phyloP scores from a whole-genome alignment of 768 basidiomycete genomes.

The Hemileccinum rubropunctum region DNA sequence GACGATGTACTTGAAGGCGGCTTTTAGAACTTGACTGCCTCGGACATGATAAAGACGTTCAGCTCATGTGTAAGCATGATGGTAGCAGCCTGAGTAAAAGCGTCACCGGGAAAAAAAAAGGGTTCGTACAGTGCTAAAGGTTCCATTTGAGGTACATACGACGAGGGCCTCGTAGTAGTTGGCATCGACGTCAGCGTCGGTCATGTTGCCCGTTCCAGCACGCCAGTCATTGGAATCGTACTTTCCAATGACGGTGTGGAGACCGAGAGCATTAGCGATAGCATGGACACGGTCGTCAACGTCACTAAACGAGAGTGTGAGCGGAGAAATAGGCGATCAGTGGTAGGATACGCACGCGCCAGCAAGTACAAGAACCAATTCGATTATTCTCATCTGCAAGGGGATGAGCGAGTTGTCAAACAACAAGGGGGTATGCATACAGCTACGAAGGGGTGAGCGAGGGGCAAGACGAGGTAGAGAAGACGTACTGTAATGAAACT shows the following conservation, averaged over 20 bases:
- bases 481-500: slow-evolving; percentile 67
- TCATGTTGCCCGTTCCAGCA: slow-evolving; percentile 45
- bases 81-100: slow-evolving; percentile 37
- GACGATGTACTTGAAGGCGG: slow-evolving; percentile 47
- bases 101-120: not conserved
- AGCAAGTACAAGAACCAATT: slow-evolving; percentile 53
- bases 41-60: slow-evolving; percentile 59
- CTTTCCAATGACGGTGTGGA: slow-evolving; percentile 73
- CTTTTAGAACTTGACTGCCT: slow-evolving; percentile 52
- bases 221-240: slow-evolving; percentile 76
- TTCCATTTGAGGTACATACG: slow-evolving; percentile 40
- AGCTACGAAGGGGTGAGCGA: slow-evolving; percentile 17
- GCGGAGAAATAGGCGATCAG: not conserved
- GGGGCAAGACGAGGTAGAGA: not conserved
- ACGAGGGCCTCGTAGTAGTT: slow-evolving; percentile 62
- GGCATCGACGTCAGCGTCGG: slow-evolving; percentile 43
- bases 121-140: slow-evolving; percentile 36
- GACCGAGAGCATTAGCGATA: slow-evolving; percentile 63
- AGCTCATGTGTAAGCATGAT: slow-evolving; percentile 60
- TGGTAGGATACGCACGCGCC: slow-evolving; percentile 42
- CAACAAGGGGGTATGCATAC: slow-evolving; percentile 11
- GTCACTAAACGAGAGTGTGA: slow-evolving; percentile 48
- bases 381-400: slow-evolving; percentile 48
- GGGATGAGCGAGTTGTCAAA: not conserved
- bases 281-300: slow-evolving; percentile 75